Evolutionary conservation across 257 asterid genomes (phyloP), one percentile per base, ranked within the genome.

Genomic region (Buddleja alternifolia): DNA sequence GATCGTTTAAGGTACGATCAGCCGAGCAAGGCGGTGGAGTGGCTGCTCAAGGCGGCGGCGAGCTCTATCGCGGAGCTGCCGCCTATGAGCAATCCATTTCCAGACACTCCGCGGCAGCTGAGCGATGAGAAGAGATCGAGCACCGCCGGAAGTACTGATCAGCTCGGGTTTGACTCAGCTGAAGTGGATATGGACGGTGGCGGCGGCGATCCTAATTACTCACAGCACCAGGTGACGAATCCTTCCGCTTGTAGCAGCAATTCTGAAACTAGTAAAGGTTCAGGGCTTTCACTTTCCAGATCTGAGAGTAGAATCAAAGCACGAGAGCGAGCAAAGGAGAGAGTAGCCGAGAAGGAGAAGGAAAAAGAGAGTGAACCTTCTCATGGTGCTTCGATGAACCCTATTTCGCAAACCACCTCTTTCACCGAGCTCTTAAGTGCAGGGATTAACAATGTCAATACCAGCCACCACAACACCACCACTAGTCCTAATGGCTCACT

Each of bases 11-110:
- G 98, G 4, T 81, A 66, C 70, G 96, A 92, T 75, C 95, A 88
- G 83, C 98, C 96, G 16, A 89, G 95, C 75, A 89, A 92, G 83
- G 98, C 96, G 69, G 88, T 92, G 57, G 98, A 92, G 77, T 92
- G 98, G 98, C 81, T 92, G 69, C 78, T 92, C 17, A 87, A 84
- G 63, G 96, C 84, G 20, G 96, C 96, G 1, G 85, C 87, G 10
- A 67, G 72, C 36, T 86, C 97, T 0, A 90, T 93, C 4, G 54
- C 78, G 2, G 92, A 90, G 76, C 88, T 93, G 24, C 98, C 96
- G 25, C 82, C 85, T 16, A 80, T 90, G 54, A 77, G 55, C 47
- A 46, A 77, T 0, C 78, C 84, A 5, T 84, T 86, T 48, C 95
- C 88, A 0, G 92, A 81, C 55, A 79, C 95, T 2, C 87, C 86